Base-by-base conservation (phyloP, 2,329 filamentous ascomycete genomes). In the Colletotrichum endophyticum region DNA sequence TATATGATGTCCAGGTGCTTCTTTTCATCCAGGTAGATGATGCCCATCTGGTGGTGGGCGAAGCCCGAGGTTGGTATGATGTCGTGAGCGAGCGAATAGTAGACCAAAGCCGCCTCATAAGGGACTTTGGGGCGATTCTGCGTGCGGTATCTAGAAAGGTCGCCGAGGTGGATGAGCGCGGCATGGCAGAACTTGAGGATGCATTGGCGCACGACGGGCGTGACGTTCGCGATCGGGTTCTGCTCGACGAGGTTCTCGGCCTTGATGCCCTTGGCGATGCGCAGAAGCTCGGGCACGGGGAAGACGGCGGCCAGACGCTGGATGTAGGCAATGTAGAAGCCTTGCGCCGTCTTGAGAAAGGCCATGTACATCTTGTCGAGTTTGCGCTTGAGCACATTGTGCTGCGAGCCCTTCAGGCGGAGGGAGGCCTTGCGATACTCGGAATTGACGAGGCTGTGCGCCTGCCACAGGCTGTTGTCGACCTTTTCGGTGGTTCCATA, bases 31-130 rank as follows among this genome's bases (percentile, higher is more conserved):
- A 95, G 90, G 76, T 94, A 94, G 75, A 99, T 94, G 44, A 99
- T 95, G 44, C 95, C 96, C 83, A 97, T 92, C 84, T 99, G 97
- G 81, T 99, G 96, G 81, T 98, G 94, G 19, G 95, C 94, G 78
- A 93, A 92, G 34, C 96, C 96, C 62, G 94, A 95, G 22, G 92
- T 88, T 5, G 96, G 95, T 79, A 94, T 91, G 70, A 99, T 90
- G 68, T 94, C 92, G 78, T 93, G 92, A 27, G 97, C 97, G 76
- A 99, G 88, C 72, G 91, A 89, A 84, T 99, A 99, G 84, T 96
- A 98, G 13, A 94, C 93, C 81, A 96, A 89, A 16, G 96, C 95
- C 16, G 92, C 92, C 30, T 94, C 94, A 88, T 95, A 98, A 80
- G 93, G 92, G 78, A 92, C 91, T 83, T 94, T 96, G 59, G 70